A percentile compares a stretch with the other conserved stretches of the same genome.
These are phyloP conservation scores for Annulohypoxylon truncatum DNA, from an alignment of 2,329 filamentous ascomycete species.

Conservation along the genomic window DNA sequence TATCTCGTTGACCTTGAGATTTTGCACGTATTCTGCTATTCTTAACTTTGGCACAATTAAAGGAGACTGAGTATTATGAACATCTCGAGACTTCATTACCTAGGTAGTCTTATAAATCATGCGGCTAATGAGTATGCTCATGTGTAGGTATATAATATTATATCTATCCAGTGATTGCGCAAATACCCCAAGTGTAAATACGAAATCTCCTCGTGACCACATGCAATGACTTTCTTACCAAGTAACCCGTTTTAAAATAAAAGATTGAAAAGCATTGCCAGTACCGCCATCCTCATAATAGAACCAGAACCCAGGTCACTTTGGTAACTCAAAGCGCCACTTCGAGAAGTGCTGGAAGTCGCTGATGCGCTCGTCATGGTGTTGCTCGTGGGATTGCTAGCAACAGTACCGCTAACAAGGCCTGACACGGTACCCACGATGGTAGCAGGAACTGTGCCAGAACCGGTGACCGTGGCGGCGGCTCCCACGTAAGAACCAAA, in stretches of 20 bases:
- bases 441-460: not conserved
- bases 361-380: not conserved
- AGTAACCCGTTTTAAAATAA: not conserved
- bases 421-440: not conserved
- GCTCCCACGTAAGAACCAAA: constrained; percentile 3
- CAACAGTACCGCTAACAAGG: not conserved
- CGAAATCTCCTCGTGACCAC: not conserved
- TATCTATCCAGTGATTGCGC: no score
- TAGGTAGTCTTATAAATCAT: not conserved
- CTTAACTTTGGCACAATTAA: no score
- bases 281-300: not conserved
- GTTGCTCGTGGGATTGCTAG: not conserved
- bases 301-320: not conserved
- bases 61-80: no score
- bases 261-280: not conserved
- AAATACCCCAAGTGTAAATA: not conserved
- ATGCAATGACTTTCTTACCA: not conserved
- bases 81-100: no score
- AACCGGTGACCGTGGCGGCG: constrained; percentile 1
- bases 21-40: no score
- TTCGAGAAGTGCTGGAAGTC: not conserved
- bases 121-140: not conserved
- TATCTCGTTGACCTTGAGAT: no score
- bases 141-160: no score
- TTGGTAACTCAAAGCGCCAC: not conserved